Evolutionary conservation across 257 asterid genomes (phyloP).

Genomic region (Sherardia arvensis): DNA sequence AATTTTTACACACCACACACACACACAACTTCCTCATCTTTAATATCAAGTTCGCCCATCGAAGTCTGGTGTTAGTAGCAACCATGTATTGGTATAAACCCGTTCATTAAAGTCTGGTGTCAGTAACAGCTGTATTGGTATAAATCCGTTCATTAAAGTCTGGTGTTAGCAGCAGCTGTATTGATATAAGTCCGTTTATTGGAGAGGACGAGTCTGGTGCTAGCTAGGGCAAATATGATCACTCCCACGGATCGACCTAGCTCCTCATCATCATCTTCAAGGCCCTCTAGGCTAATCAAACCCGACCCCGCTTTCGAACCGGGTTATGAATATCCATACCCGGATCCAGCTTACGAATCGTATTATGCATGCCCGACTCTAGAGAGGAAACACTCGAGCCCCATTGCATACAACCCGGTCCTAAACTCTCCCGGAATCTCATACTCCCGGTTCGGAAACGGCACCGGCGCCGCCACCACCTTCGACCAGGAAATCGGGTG

Average conservation of each 20-base stretch:
- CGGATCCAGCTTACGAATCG: neutral
- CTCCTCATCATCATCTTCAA: conserved; percentile 1
- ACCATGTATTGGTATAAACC: no score
- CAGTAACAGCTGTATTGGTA: no score
- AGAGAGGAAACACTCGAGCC: neutral
- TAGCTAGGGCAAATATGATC: no score
- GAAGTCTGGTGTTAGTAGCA: no score
- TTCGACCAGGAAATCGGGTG: neutral
- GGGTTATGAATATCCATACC: neutral
- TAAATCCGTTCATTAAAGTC: no score
- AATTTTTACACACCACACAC: neutral
- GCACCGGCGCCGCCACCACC: neutral
- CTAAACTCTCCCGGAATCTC: neutral
- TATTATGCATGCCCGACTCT: neutral
- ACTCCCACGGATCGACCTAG: neutral
- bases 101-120: no score
- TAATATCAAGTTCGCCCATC: neutral
- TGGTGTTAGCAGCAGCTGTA: no score
- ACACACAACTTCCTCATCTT: neutral
- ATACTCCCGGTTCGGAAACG: conserved; percentile 8
- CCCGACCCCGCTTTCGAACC: neutral
- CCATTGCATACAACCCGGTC: conserved; percentile 4
- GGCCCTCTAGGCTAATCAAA: neutral
- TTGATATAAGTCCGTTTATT: no score
- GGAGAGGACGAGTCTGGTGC: no score